Percentiles rank a stretch among this genome's conserved stretches.
phyloP scores from a whole-genome alignment of 495 filamentous ascomycete genomes.

The Annulohypoxylon stygium region DNA sequence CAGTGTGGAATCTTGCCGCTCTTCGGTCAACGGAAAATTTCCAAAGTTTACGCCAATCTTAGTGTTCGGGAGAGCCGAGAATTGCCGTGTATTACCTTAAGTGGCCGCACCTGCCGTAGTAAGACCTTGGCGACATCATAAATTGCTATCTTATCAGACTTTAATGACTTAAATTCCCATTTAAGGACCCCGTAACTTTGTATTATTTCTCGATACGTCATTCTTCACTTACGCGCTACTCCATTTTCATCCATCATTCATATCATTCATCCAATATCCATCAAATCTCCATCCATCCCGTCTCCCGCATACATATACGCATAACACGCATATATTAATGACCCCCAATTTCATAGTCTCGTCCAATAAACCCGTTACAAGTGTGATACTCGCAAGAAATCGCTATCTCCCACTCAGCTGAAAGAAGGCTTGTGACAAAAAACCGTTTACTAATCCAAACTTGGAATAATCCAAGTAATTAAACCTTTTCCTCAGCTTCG shows the following conservation, averaged over 20 bases:
- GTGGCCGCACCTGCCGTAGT: conserved; percentile 37
- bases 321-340: conserved; percentile 18
- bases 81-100: conserved; percentile 50
- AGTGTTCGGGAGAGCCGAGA: conserved; percentile 29
- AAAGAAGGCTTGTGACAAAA: background rate
- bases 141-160: conserved; percentile 37
- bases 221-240: background rate
- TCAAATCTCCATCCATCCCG: background rate
- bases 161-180: background rate
- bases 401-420: conserved; percentile 7
- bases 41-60: conserved; percentile 11
- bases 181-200: background rate
- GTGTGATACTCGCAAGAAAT: conserved; percentile 14
- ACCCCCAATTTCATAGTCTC: conserved; percentile 3
- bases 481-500: conserved; percentile 20
- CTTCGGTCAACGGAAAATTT: conserved; percentile 30
- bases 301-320: conserved; percentile 16
- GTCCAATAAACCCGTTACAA: conserved; percentile 16
- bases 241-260: conserved; percentile 9
- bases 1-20: conserved; percentile 49
- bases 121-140: conserved; percentile 28
- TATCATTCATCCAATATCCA: background rate
- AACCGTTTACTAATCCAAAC: conserved; percentile 8
- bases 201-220: conserved; percentile 19
- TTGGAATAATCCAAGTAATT: too few species aligned